Conservation (phyloP, 208 protist species). For the Trypanosoma caninum region DNA sequence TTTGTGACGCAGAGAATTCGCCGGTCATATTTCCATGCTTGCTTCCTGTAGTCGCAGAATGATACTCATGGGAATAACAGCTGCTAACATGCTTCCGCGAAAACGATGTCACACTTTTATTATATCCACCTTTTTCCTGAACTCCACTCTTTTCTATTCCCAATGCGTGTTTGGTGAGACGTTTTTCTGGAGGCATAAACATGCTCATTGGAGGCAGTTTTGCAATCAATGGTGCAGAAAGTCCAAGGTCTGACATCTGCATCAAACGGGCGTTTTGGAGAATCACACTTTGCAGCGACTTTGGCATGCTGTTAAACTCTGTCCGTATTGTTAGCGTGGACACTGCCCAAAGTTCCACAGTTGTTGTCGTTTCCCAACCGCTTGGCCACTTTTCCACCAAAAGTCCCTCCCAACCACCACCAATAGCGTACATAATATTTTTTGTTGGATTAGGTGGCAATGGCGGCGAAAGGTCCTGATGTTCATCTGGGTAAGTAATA, state of each 20-base stretch:
- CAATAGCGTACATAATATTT: slow-evolving; percentile 54
- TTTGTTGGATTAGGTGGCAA: slow-evolving; percentile 48
- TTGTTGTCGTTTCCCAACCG: slow-evolving; percentile 77
- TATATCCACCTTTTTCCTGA: no score
- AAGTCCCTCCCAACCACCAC: slow-evolving; percentile 82
- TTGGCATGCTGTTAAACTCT: slow-evolving; percentile 67
- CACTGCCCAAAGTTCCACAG: slow-evolving; percentile 74
- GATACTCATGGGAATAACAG: neutral
- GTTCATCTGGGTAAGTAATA: slow-evolving; percentile 48
- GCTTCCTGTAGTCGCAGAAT: neutral
- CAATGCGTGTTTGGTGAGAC: slow-evolving; percentile 13
- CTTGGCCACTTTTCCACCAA: slow-evolving; percentile 85
- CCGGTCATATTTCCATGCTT: neutral
- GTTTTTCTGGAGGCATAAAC: slow-evolving; percentile 42
- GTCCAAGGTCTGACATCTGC: slow-evolving; percentile 67
- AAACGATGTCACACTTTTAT: neutral
- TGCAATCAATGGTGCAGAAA: slow-evolving; percentile 41
- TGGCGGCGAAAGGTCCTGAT: slow-evolving; percentile 73
- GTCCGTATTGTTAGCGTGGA: slow-evolving; percentile 67
- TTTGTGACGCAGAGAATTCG: slow-evolving; percentile 3
- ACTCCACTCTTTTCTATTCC: neutral
- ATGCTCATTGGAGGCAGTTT: slow-evolving; percentile 80
- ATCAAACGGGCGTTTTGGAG: slow-evolving; percentile 42
- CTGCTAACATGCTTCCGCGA: slow-evolving; percentile 1
- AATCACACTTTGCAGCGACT: slow-evolving; percentile 52